Base-by-base conservation (phyloP, 768 basidiomycete species). In the Serendipita vermifera region DNA sequence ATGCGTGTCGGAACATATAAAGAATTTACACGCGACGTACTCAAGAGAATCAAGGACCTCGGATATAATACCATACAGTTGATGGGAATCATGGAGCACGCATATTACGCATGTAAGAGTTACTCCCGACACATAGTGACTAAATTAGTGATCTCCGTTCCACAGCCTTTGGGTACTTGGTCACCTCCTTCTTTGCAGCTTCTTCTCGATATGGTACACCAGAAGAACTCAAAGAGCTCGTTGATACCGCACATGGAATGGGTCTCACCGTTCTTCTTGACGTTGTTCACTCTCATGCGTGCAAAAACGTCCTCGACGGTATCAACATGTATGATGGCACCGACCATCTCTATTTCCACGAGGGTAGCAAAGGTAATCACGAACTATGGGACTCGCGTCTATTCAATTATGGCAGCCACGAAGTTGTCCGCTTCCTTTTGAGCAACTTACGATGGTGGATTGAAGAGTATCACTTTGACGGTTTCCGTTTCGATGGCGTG, bases 1-100 rank as follows among this genome's bases (percentile, higher is more conserved):
- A 73, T 75, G 40, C 76, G 88, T 57, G 88, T 98, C 27, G 96
- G 92, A 11, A 87, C 87, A 2, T 99, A 97, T 77, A 90, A 85
- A 66, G 96, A 98, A 69, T 99, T 99, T 63, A 93, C 90, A 26
- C 69, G 71, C 55, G 77, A 94, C 65, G 70, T 87, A 41, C 75
- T 99, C 17, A 87, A 87, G 40, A 77, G 93, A 59, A 98, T 99
- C 67, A 82, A 83, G 67, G 80, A 81, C 57, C 76, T 98, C 24
- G 96, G 92, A 6, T 99, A 99, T 71, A 99, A 98, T 66, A 81
- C 83, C 55, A 97, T 99, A 60, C 96, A 99, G 70, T 77, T 98
- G 62, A 99, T 99, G 96, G 96, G 90, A 14, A 75, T 96, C 58
- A 93, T 96, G 90, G 92, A 96, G 67, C 92, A 97, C 66, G 87